phyloP scores from a whole-genome alignment of 2,329 filamentous ascomycete species.

The Verticillium alfalfae region DNA sequence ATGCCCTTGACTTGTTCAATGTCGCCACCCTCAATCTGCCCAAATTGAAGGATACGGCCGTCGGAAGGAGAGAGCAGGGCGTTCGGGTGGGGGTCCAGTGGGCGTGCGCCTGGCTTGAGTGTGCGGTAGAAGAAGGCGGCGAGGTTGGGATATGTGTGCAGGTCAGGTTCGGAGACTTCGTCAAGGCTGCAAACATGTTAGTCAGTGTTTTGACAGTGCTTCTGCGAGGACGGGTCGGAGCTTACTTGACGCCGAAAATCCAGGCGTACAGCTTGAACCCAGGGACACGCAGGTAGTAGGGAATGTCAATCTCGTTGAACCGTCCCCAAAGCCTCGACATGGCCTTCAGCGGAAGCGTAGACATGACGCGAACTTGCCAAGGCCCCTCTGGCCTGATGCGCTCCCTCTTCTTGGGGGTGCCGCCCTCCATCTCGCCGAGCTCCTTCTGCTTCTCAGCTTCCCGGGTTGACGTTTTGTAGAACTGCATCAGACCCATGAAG shows the following conservation, averaged over 20 bases:
- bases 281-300: conserved; percentile 80
- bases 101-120: conserved; percentile 81
- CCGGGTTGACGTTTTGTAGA: conserved; percentile 66
- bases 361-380: conserved; percentile 94
- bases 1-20: conserved; percentile 99
- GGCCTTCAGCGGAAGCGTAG: conserved; percentile 83
- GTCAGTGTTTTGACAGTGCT: conserved; percentile 3
- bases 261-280: conserved; percentile 90
- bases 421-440: conserved; percentile 35
- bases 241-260: conserved; percentile 79
- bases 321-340: conserved; percentile 83
- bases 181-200: conserved; percentile 53
- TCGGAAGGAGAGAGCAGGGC: conserved; percentile 85
- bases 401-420: conserved; percentile 36
- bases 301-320: conserved; percentile 86
- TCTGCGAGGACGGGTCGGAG: not conserved
- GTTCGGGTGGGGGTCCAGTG: conserved; percentile 74
- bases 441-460: conserved; percentile 44
- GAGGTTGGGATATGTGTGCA: conserved; percentile 86
- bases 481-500: conserved; percentile 76
- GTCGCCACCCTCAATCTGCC: conserved; percentile 84
- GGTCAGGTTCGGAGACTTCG: conserved; percentile 82
- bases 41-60: conserved; percentile 86
- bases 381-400: conserved; percentile 77
- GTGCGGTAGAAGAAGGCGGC: conserved; percentile 96